Evolutionary conservation across 805 yeast genomes (phyloP).

Genomic region (Danielia reshetovae): DNA sequence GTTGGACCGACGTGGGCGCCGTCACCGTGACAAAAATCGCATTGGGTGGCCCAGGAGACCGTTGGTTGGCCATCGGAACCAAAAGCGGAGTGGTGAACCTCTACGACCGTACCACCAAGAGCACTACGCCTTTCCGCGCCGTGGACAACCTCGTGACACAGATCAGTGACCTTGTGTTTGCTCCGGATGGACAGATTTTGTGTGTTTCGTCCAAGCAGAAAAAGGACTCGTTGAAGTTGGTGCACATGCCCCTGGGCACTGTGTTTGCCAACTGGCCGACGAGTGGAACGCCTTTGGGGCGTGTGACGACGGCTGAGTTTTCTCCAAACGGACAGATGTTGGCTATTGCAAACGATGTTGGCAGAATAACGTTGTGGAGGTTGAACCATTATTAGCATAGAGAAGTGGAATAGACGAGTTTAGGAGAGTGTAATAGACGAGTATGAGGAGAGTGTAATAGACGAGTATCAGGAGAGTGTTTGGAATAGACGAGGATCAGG

Average conservation of each 20-base stretch:
- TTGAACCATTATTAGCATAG: slow-evolving; percentile 64
- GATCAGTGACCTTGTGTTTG: slow-evolving; percentile 67
- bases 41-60: slow-evolving; percentile 63
- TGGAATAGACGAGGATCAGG: no score
- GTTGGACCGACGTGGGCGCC: slow-evolving; percentile 87
- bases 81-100: slow-evolving; percentile 85
- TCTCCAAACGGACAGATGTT: slow-evolving; percentile 80
- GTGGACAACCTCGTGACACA: slow-evolving; percentile 81
- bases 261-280: slow-evolving; percentile 98
- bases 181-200: slow-evolving; percentile 84
- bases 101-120: slow-evolving; percentile 53
- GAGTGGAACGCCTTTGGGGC: slow-evolving; percentile 93
- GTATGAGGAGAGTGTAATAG: no score
- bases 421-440: no score
- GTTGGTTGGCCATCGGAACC: slow-evolving; percentile 88
- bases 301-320: slow-evolving; percentile 76
- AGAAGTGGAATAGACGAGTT: neutral
- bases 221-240: slow-evolving; percentile 80
- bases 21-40: slow-evolving; percentile 76
- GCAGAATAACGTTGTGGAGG: slow-evolving; percentile 85
- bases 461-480: no score
- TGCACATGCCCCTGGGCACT: slow-evolving; percentile 82
- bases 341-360: slow-evolving; percentile 87
- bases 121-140: slow-evolving; percentile 52
- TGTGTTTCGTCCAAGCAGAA: slow-evolving; percentile 81